Evolutionary conservation across 2,329 filamentous ascomycete genomes (phyloP), one percentile per base, ranked within the genome.

Genomic region (Calonectria ilicicola): DNA sequence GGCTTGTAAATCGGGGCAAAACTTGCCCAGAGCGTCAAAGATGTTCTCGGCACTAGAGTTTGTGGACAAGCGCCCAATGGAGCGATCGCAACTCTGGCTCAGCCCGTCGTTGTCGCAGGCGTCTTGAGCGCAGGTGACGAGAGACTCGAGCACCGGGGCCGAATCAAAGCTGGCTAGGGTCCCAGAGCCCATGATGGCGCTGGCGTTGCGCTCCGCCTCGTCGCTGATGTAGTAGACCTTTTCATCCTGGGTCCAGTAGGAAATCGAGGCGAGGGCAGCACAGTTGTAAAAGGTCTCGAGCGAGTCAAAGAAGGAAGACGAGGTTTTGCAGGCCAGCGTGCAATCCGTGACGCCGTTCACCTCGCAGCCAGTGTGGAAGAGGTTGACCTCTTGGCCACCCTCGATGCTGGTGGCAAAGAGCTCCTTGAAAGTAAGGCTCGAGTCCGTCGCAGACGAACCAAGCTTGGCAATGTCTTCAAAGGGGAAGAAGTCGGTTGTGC

Each of bases 271-370:
- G 26, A 84, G 72, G 4, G 83, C 82, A 26, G 82, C 82, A 56
- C 83, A 85, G 74, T 85, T 84, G 77, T 84, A 84, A 58, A 85
- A 84, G 1, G 82, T 83, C 72, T 85, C 83, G 7, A 84, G 72
- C 1, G 82, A 83, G 65, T 78, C 79, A 67, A 84, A 85, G 71
- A 84, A 79, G 44, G 76, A 71, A 17, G 74, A 49, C 0, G 80
- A 75, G 53, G 78, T 75, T 62, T 80, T 78, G 77, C 83, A 85
- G 27, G 82, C 83, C 19, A 72, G 72, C 1, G 81, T 78, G 62
- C 83, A 85, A 66, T 85, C 82, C 4, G 75, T 62, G 27, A 69
- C 72, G 27, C 77, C 80, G 42, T 80, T 76, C 7, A 83, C 70
- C 1, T 67, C 70, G 76, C 83, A 85, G 8, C 83, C 83, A 0